These are phyloP conservation scores for Cladophialophora exuberans DNA, from an alignment of 2,329 filamentous ascomycete genomes.

Conservation along the genomic window DNA sequence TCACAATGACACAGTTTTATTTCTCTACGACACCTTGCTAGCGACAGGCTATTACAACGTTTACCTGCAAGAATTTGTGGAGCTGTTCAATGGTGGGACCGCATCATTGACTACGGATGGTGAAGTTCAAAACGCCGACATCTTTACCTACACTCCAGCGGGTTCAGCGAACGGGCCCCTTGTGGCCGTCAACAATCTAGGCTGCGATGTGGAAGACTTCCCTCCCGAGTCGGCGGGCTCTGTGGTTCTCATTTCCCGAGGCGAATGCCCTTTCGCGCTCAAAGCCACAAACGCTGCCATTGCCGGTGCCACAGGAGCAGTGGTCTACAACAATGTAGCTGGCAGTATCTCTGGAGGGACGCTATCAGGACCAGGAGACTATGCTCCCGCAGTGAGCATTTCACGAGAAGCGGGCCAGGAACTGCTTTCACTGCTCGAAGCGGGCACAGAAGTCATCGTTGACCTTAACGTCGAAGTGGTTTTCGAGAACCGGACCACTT, in stretches of 20 bases:
- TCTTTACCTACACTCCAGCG: constrained; percentile 70
- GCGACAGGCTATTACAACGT: constrained; percentile 42
- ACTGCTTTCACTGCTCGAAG: constrained; percentile 58
- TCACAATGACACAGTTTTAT: constrained; percentile 66
- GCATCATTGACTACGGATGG: constrained; percentile 55
- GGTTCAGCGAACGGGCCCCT: constrained; percentile 56
- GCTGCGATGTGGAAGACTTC: constrained; percentile 62
- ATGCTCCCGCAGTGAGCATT: constrained; percentile 71
- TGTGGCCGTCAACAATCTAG: constrained; percentile 62
- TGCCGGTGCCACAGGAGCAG: constrained; percentile 70
- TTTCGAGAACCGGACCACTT: constrained; percentile 52
- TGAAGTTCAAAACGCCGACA: constrained; percentile 55
- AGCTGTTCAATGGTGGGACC: constrained; percentile 27
- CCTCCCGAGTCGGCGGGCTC: constrained; percentile 65
- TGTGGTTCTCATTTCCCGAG: constrained; percentile 72
- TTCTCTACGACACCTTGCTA: constrained; percentile 61
- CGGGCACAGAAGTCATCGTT: constrained; percentile 41
- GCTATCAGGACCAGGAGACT: constrained; percentile 59
- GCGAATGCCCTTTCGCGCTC: constrained; percentile 54
- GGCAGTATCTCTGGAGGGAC: constrained; percentile 67
- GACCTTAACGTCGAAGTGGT: constrained; percentile 49
- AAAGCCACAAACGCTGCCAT: constrained; percentile 64
- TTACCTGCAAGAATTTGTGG: constrained; percentile 63
- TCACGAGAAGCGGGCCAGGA: constrained; percentile 62
- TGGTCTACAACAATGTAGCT: constrained; percentile 74